Evolutionary conservation across 495 filamentous ascomycete genomes (phyloP).

Genomic region (Massariosphaeria phaeospora): DNA sequence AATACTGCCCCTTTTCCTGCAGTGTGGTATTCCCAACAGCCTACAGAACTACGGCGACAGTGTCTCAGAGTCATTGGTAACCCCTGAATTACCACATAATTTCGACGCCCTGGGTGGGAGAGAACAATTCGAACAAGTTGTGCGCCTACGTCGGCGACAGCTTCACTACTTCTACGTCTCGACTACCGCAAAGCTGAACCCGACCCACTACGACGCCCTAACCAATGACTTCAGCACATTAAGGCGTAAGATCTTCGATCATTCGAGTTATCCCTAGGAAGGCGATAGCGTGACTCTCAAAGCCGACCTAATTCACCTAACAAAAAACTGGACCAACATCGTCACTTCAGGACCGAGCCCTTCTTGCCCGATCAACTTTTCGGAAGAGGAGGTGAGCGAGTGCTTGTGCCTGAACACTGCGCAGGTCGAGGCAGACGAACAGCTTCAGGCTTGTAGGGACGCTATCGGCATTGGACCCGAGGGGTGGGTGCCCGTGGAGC

Average conservation of each 20-base stretch:
- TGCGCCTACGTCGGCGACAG: conserved; percentile 2
- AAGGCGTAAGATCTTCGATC: not conserved
- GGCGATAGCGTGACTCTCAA: conserved; percentile 11
- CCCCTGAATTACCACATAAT: not conserved
- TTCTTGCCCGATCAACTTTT: conserved; percentile 5
- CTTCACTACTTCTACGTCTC: conserved; percentile 12
- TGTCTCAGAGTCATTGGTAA: conserved; percentile 2
- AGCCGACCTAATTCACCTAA: conserved; percentile 1
- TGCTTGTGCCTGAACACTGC: not conserved
- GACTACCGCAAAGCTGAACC: conserved; percentile 1
- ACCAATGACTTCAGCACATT: not conserved
- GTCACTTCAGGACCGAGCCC: not conserved
- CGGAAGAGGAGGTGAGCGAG: not conserved
- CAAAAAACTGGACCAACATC: not conserved
- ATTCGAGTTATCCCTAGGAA: conserved; percentile 10
- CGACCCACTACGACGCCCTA: conserved; percentile 7
- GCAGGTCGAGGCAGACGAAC: not conserved
- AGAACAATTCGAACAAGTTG: not conserved
- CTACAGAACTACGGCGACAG: conserved; percentile 15
- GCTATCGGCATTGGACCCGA: not conserved
- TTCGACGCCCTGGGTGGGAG: not conserved
- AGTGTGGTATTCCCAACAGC: conserved; percentile 8
- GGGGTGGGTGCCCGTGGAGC: not conserved
- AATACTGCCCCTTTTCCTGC: conserved; percentile 5
- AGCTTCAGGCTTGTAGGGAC: not conserved